Percentiles rank a stretch among this genome's conserved stretches.
phyloP scores from a whole-genome alignment of 192 early-diverging fungal species.

The Backusella morwellensis region DNA sequence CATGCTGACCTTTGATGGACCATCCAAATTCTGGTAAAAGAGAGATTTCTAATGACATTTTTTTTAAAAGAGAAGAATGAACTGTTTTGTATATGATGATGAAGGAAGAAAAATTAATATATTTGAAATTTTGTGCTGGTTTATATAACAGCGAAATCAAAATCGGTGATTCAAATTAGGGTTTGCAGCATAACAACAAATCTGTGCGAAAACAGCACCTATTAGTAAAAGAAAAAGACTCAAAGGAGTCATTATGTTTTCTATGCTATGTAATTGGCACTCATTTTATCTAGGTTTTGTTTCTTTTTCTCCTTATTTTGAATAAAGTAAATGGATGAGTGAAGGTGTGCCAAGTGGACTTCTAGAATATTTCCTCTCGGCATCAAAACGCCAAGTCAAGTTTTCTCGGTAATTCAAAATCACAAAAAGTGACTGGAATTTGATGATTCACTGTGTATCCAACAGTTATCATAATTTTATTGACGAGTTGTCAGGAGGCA shows the following conservation, averaged over 20 bases:
- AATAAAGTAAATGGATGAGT: not conserved
- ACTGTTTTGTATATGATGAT: not conserved
- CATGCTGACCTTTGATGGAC: not conserved
- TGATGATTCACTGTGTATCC: not conserved
- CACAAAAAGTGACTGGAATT: not conserved
- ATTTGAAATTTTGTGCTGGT: not conserved
- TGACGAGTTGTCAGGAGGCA: not conserved
- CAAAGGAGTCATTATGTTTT: not conserved
- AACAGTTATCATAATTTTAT: not conserved
- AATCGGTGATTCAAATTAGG: not conserved
- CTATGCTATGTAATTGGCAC: not conserved
- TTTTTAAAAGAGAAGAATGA: not conserved
- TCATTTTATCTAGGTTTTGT: not conserved
- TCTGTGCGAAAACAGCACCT: not conserved
- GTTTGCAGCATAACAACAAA: not conserved
- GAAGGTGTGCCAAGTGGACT: not conserved
- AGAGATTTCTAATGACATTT: not conserved
- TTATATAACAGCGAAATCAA: not conserved
- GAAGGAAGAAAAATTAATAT: not conserved
- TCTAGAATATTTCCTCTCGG: not conserved
- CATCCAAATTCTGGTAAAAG: constrained; percentile 12
- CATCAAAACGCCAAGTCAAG: not conserved
- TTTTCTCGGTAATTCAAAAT: not conserved
- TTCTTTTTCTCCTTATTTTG: too few relatives aligned
- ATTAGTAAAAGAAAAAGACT: not conserved